phyloP scores from a whole-genome alignment of 192 early-diverging fungal genomes.

The Podila epigama region DNA sequence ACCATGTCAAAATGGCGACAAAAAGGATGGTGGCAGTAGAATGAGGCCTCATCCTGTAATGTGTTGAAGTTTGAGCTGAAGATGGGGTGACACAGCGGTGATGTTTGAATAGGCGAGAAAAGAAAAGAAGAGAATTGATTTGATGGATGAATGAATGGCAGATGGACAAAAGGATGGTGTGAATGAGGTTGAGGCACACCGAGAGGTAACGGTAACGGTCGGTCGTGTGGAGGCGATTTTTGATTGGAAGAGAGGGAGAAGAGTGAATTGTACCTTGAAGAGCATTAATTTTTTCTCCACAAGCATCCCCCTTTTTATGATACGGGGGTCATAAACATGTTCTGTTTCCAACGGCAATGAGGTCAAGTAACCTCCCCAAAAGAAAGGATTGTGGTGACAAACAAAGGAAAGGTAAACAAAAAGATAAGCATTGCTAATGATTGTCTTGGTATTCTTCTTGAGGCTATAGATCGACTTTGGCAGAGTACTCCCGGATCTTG shows the following conservation, averaged over 20 bases:
- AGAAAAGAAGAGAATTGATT: neutral
- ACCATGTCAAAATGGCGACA: conserved; percentile 19
- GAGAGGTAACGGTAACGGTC: neutral
- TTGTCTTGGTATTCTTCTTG: neutral
- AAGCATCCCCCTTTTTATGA: too few species aligned
- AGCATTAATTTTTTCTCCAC: too few species aligned
- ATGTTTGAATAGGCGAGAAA: too few species aligned
- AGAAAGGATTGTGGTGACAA: too few species aligned
- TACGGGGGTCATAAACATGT: too few species aligned
- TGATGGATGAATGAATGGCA: neutral
- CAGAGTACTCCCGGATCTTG: conserved; percentile 49
- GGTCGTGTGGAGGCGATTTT: neutral
- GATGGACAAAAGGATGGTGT: neutral
- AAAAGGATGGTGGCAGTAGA: conserved; percentile 10
- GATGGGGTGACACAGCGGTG: too few species aligned
- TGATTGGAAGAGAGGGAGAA: neutral
- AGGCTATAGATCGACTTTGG: conserved; percentile 36
- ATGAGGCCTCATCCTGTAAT: conserved; percentile 15
- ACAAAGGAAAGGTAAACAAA: too few species aligned
- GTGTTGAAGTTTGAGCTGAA: neutral
- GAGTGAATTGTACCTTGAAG: too few species aligned
- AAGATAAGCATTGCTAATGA: too few species aligned
- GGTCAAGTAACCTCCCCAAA: too few species aligned
- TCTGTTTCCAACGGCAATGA: too few species aligned
- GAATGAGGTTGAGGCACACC: neutral